These are phyloP conservation scores for Fusarium marasasianum DNA, from an alignment of 2,329 filamentous ascomycete species.

Conservation along the genomic window DNA sequence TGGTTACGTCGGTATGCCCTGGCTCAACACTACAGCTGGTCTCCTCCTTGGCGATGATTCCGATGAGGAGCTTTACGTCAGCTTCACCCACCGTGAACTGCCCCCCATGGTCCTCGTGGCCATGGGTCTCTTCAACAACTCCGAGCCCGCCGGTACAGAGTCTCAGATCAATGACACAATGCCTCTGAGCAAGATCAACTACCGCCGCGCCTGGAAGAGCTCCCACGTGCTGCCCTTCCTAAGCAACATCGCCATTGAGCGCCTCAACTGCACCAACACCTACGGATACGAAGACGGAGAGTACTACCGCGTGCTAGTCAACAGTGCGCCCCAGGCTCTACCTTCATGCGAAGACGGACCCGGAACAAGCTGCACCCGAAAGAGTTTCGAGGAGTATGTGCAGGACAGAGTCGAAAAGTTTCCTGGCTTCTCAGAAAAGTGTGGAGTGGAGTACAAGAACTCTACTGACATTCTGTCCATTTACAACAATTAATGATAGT, in stretches of 20 bases:
- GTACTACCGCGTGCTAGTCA: constrained; percentile 38
- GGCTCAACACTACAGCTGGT: constrained; percentile 69
- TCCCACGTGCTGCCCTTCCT: constrained; percentile 72
- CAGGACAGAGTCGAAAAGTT: constrained; percentile 28
- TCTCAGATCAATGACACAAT: constrained; percentile 69
- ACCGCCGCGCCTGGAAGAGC: constrained; percentile 70
- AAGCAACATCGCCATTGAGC: constrained; percentile 73
- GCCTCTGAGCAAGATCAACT: constrained; percentile 70
- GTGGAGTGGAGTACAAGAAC: constrained; percentile 38
- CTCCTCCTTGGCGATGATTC: constrained; percentile 54
- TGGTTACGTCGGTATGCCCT: constrained; percentile 70
- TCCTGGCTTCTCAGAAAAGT: constrained; percentile 35
- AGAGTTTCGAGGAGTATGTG: constrained; percentile 31
- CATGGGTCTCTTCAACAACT: constrained; percentile 76
- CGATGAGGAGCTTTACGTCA: constrained; percentile 69
- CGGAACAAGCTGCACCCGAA: constrained; percentile 32
- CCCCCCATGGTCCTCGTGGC: constrained; percentile 73
- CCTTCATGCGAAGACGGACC: constrained; percentile 32
- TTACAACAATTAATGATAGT: constrained; percentile 18
- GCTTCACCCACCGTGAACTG: constrained; percentile 75
- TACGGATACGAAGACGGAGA: constrained; percentile 55
- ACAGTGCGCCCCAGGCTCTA: constrained; percentile 36
- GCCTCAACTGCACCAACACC: constrained; percentile 66
- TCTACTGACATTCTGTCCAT: constrained; percentile 37
- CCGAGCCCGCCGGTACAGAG: constrained; percentile 58